These are phyloP conservation scores for Tuber melanosporum DNA, from an alignment of 495 filamentous ascomycete species.

Conservation along the genomic window DNA sequence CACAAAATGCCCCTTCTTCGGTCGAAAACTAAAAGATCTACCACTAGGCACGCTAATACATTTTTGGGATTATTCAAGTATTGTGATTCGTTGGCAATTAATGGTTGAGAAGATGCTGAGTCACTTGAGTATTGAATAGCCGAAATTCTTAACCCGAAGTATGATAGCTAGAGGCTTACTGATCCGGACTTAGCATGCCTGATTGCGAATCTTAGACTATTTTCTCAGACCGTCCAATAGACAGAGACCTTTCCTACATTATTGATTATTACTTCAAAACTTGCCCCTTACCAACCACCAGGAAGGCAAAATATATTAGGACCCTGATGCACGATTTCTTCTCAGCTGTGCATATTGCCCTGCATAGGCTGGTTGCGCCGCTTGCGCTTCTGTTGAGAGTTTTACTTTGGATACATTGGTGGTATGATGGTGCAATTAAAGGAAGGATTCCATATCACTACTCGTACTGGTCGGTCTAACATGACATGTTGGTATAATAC, in stretches of 20 bases:
- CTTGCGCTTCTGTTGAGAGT: not conserved
- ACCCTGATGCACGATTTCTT: not conserved
- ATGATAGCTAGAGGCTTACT: too few species aligned
- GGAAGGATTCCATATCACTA: not conserved
- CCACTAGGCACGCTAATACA: too few species aligned
- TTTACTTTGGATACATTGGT: not conserved
- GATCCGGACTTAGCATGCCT: too few species aligned
- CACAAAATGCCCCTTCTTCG: not conserved
- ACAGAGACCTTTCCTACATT: not conserved
- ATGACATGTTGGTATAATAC: not conserved
- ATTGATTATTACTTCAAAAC: not conserved
- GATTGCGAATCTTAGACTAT: too few species aligned
- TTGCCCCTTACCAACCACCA: not conserved
- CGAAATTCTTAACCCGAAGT: too few species aligned
- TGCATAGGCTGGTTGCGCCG: not conserved
- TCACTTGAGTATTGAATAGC: too few species aligned
- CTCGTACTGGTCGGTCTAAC: not conserved
- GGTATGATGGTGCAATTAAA: not conserved
- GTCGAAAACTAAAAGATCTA: too few species aligned
- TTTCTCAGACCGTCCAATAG: too few species aligned
- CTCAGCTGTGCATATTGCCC: not conserved
- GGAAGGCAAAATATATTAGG: not conserved
- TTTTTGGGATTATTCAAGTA: too few species aligned
- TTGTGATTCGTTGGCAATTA: too few species aligned
- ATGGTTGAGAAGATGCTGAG: too few species aligned